A percentile compares a stretch with the other conserved stretches of the same genome.
Evolutionary conservation across 2,329 filamentous ascomycete genomes (phyloP).

Genomic region (Diaporthe ilicicola): DNA sequence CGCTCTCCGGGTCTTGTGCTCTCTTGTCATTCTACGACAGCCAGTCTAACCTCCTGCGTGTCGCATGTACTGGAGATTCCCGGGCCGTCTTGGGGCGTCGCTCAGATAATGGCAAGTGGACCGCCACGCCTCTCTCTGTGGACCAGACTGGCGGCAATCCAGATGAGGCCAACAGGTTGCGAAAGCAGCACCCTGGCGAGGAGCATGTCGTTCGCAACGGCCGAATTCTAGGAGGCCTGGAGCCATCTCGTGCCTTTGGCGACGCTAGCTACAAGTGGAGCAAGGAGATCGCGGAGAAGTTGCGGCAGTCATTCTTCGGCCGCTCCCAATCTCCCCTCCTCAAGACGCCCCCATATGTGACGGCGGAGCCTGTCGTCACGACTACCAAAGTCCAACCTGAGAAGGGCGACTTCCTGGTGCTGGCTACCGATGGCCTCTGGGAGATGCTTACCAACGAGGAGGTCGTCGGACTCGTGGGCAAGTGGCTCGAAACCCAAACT

Average conservation of each 20-base stretch:
- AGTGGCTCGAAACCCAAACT: slow-evolving; percentile 89
- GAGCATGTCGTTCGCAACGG: slow-evolving; percentile 88
- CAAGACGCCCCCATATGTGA: slow-evolving; percentile 95
- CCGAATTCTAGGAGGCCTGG: slow-evolving; percentile 88
- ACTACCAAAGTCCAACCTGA: slow-evolving; percentile 91
- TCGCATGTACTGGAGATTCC: slow-evolving; percentile 97
- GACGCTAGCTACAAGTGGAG: slow-evolving; percentile 98
- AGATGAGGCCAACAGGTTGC: slow-evolving; percentile 83
- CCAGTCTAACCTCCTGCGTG: slow-evolving; percentile 83
- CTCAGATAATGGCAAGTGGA: slow-evolving; percentile 85
- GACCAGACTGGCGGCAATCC: slow-evolving; percentile 94
- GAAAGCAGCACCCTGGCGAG: slow-evolving; percentile 88
- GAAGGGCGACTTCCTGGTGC: slow-evolving; percentile 92
- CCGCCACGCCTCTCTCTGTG: slow-evolving; percentile 85
- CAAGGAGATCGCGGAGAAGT: slow-evolving; percentile 80
- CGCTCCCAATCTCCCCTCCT: slow-evolving; percentile 79
- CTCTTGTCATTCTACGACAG: slow-evolving; percentile 96
- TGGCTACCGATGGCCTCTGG: slow-evolving; percentile 97
- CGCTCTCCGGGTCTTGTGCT: slow-evolving; percentile 95
- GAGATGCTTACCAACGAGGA: slow-evolving; percentile 99
- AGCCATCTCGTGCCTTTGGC: slow-evolving; percentile 93
- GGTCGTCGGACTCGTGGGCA: slow-evolving; percentile 93
- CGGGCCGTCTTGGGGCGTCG: slow-evolving; percentile 89
- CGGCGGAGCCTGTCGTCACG: slow-evolving; percentile 92
- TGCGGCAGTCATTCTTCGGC: slow-evolving; percentile 89